Base-by-base conservation (phyloP, 2,329 filamentous ascomycete species). In the Aureobasidium uvarum region DNA sequence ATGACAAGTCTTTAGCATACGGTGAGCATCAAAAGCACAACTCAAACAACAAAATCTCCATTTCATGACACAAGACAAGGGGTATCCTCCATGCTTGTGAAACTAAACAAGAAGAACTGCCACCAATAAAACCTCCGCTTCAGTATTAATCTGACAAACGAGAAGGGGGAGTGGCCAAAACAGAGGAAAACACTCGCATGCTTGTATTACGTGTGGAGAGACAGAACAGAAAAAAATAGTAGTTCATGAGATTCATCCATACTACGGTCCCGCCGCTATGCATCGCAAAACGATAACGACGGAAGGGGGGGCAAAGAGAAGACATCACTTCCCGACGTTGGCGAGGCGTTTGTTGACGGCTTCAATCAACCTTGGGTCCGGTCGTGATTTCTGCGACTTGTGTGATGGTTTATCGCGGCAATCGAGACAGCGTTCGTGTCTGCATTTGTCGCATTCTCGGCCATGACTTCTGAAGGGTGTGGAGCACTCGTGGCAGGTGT, bases 401-500 rank as follows among this genome's bases (percentile, higher is more conserved):
- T 39, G 48, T 6, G 48, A 54, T 36, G 79, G 79, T 68, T 75
- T 80, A 58, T 88, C 81, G 18, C 81, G 81, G 71, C 87, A 90
- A 62, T 81, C 77, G 2, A 80, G 76, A 71, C 87, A 88, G 69
- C 86, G 86, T 67, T 81, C 76, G 70, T 88, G 84, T 1, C 81
- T 79, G 71, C 89, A 92, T 18, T 81, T 83, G 54, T 76, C 75
- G 77, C 89, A 92, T 41, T 77, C 77, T 6, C 38, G 33, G 25
- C 80, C 80, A 7, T 82, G 83, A 48, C 85, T 79, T 3, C 81
- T 77, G 1, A 83, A 80, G 74, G 86, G 89, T 46, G 85, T 79
- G 20, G 81, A 81, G 78, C 89, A 92, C 62, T 82, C 78, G 69
- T 87, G 83, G 75, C 89, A 92, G 48, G 74, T 77, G 74, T 79